A percentile compares a stretch with the other conserved stretches of the same genome.
phyloP scores from a whole-genome alignment of 2,329 filamentous ascomycete species.

The Hypoxylon sp. region DNA sequence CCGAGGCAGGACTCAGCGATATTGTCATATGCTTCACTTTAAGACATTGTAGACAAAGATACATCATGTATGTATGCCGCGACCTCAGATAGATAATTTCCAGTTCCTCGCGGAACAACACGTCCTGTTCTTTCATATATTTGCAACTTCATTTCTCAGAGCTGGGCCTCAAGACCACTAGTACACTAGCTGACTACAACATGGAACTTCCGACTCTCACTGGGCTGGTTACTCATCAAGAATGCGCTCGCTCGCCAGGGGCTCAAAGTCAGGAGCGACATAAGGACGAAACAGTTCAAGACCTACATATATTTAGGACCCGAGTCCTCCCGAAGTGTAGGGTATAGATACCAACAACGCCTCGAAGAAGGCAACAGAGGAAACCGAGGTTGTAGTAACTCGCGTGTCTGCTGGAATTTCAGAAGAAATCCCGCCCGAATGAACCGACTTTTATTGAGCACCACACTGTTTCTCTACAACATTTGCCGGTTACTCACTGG shows the following conservation, averaged over 20 bases:
- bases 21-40: too few relatives aligned
- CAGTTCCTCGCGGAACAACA: too few relatives aligned
- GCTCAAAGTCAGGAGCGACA: neutral
- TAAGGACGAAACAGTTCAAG: neutral
- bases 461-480: neutral
- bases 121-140: too few relatives aligned
- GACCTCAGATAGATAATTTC: too few relatives aligned
- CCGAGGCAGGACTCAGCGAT: neutral
- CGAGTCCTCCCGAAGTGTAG: neutral
- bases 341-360: neutral
- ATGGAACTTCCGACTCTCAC: too few relatives aligned
- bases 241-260: neutral
- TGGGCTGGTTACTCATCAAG: neutral
- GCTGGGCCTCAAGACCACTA: neutral
- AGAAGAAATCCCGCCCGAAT: neutral
- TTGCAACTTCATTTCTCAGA: neutral
- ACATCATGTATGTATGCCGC: too few relatives aligned
- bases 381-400: neutral
- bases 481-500: neutral
- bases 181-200: too few relatives aligned
- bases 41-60: too few relatives aligned
- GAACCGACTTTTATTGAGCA: slow-evolving; percentile 8
- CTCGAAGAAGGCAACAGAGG: neutral
- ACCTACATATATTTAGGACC: neutral
- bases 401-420: neutral